A percentile compares a stretch with the other conserved stretches of the same genome.
Conservation (phyloP, 192 early-diverging fungal genomes). For the Backusella liffmaniae region DNA sequence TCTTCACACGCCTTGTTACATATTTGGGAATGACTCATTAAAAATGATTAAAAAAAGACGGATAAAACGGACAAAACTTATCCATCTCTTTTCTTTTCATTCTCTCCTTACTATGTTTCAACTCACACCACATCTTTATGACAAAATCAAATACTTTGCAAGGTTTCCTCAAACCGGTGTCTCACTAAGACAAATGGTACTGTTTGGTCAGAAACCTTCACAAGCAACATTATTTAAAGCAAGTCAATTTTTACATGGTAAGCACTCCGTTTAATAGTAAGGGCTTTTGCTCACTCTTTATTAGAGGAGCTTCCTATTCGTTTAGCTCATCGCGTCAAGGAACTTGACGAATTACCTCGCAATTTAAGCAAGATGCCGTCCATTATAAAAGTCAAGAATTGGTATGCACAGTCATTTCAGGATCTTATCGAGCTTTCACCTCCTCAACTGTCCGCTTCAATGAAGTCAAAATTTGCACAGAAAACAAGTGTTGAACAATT, state of each 20-base stretch:
- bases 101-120: constrained; percentile 33
- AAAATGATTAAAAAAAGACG: neutral
- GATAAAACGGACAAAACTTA: neutral
- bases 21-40: neutral
- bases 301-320: constrained; percentile 90
- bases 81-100: neutral
- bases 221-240: constrained; percentile 73
- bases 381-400: constrained; percentile 87
- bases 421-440: constrained; percentile 4
- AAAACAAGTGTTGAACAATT: constrained; percentile 27
- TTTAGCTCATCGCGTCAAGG: constrained; percentile 90
- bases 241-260: constrained; percentile 72
- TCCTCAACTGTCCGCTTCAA: constrained; percentile 3
- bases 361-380: constrained; percentile 87
- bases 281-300: no score
- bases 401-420: constrained; percentile 92
- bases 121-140: constrained; percentile 60
- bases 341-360: constrained; percentile 88
- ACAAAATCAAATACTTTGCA: constrained; percentile 77
- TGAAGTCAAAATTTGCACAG: constrained; percentile 24
- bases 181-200: constrained; percentile 91
- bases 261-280: neutral
- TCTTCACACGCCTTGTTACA: neutral
- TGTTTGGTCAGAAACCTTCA: constrained; percentile 83
- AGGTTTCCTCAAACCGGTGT: constrained; percentile 90